A percentile compares a stretch with the other conserved stretches of the same genome.
Evolutionary conservation across 129 eudicot species (phyloP).

Genomic region (Pulicaria dysenterica): DNA sequence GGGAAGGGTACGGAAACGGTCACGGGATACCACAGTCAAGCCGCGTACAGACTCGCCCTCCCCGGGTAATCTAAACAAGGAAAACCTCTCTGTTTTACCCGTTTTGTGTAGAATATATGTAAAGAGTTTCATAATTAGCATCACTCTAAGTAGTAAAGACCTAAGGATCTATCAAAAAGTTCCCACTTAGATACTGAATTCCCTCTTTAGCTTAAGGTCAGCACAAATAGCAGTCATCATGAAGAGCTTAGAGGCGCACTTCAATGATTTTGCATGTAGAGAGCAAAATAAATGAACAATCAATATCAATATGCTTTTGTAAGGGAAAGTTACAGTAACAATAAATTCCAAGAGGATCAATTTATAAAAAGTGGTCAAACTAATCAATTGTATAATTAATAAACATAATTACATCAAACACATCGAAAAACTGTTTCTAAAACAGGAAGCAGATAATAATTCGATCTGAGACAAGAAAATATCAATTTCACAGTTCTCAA

Average conservation of each 20-base stretch:
- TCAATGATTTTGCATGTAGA: background rate
- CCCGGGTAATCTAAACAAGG: no score
- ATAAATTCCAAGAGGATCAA: background rate
- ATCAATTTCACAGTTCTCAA: background rate
- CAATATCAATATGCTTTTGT: slow-evolving; percentile 10
- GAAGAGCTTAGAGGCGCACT: background rate
- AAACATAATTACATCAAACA: background rate
- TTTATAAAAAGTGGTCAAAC: background rate
- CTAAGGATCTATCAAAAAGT: background rate
- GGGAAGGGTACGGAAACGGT: no score
- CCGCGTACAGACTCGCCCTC: no score
- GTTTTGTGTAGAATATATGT: background rate
- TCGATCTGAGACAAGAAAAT: background rate
- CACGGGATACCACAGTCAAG: no score
- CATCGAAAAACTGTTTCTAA: background rate
- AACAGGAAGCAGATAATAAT: background rate
- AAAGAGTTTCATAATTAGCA: background rate
- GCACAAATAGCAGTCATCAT: background rate
- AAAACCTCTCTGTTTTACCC: no score
- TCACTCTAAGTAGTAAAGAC: background rate
- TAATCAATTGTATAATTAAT: slow-evolving; percentile 7
- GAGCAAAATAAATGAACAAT: background rate
- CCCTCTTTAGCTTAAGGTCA: background rate
- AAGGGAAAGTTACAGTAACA: background rate
- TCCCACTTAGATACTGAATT: background rate